Conservation (phyloP, 2,329 filamentous ascomycete genomes). For the Metarhizium brunneum region DNA sequence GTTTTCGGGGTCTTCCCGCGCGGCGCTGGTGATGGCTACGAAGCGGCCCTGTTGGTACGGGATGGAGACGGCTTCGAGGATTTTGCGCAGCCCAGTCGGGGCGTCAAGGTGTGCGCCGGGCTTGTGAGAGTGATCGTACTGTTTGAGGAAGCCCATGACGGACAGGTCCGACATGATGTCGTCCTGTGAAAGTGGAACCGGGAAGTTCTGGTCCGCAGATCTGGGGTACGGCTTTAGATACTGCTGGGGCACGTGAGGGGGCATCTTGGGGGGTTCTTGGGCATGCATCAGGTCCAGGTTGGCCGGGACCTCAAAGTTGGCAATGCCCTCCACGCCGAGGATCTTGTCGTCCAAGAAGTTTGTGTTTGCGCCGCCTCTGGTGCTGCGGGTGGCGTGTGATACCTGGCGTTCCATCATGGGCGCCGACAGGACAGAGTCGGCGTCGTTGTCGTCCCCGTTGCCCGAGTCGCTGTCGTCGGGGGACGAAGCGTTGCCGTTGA, state of each 20-base stretch:
- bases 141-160: constrained; percentile 48
- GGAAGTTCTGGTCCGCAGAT: constrained; percentile 46
- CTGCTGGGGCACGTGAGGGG: constrained; percentile 45
- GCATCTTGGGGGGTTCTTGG: constrained; percentile 48
- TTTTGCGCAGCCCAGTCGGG: constrained; percentile 41
- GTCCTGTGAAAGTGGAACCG: constrained; percentile 38
- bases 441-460: constrained; percentile 41
- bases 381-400: constrained; percentile 56
- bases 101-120: constrained; percentile 47
- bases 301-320: constrained; percentile 48
- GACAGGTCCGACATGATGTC: constrained; percentile 46
- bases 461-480: constrained; percentile 45
- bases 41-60: constrained; percentile 38
- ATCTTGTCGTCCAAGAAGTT: constrained; percentile 50
- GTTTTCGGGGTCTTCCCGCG: constrained; percentile 37
- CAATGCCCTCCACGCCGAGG: constrained; percentile 50
- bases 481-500: constrained; percentile 39
- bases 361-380: constrained; percentile 41
- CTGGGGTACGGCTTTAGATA: constrained; percentile 50
- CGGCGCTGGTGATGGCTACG: constrained; percentile 37
- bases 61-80: constrained; percentile 45
- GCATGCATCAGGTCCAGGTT: constrained; percentile 48
- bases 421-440: constrained; percentile 37
- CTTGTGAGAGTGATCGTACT: constrained; percentile 44
- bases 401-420: constrained; percentile 54